A percentile compares a stretch with the other conserved stretches of the same genome.
Evolutionary conservation across 2,329 filamentous ascomycete genomes (phyloP).

Genomic region (Epichloe glyceriae): DNA sequence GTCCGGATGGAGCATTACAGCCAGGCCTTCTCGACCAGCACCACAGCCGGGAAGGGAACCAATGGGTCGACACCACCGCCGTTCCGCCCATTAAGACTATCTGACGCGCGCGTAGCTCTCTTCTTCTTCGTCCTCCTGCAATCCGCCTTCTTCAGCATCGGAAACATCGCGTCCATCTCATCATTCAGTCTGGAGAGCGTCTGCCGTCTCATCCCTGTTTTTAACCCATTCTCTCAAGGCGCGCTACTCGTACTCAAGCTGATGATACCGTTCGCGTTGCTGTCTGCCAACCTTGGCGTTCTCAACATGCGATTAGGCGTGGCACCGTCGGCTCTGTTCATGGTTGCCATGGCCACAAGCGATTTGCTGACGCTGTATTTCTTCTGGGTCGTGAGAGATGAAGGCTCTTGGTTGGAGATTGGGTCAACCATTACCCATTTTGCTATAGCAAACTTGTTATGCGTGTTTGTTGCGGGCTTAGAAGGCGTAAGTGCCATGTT

Average conservation of each 20-base stretch:
- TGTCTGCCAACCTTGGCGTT: constrained; percentile 85
- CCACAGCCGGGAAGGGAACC: constrained; percentile 2
- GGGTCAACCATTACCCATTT: constrained; percentile 95
- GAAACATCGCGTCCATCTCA: constrained; percentile 87
- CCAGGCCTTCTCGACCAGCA: background rate
- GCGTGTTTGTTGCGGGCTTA: constrained; percentile 78
- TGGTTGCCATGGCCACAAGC: constrained; percentile 82
- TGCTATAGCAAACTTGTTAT: constrained; percentile 76
- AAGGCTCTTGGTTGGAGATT: constrained; percentile 95
- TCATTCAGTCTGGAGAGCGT: constrained; percentile 91
- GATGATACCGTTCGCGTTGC: constrained; percentile 82
- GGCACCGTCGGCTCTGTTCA: constrained; percentile 80
- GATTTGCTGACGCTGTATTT: constrained; percentile 91
- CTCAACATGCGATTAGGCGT: constrained; percentile 75
- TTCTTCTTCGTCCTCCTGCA: constrained; percentile 95
- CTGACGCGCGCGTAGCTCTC: constrained; percentile 77
- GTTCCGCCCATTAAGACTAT: constrained; percentile 55
- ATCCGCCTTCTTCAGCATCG: constrained; percentile 92
- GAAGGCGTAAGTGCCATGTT: constrained; percentile 82
- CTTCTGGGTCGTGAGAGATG: constrained; percentile 94
- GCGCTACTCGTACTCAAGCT: constrained; percentile 80
- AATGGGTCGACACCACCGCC: constrained; percentile 12
- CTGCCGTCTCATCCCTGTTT: constrained; percentile 73
- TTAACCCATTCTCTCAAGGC: constrained; percentile 85
- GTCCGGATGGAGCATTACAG: constrained; percentile 35